These are phyloP conservation scores for Farysia itapuensis DNA, from an alignment of 1,284 basidiomycete genomes.

Conservation along the genomic window DNA sequence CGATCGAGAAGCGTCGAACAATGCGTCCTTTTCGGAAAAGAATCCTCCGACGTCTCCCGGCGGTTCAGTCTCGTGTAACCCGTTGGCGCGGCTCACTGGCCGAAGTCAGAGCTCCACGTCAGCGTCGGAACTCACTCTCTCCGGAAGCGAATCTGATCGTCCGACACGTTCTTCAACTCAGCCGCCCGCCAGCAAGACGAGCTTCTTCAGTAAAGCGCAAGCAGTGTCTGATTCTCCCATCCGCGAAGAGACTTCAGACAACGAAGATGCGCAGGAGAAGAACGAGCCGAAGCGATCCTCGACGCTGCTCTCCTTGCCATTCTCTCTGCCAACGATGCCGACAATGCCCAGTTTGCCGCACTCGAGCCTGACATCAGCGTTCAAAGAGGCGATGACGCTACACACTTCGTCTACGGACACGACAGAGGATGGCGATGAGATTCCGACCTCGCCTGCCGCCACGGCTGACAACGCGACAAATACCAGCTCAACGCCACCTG, in stretches of 20 bases:
- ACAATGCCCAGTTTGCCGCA: slow-evolving; percentile 1
- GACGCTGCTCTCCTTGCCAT: neutral
- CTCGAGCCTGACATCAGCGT: slow-evolving; percentile 7
- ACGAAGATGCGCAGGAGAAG: neutral
- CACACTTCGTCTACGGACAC: slow-evolving; percentile 9
- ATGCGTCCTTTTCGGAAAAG: neutral
- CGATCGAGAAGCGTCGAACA: slow-evolving; percentile 12
- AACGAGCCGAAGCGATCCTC: neutral
- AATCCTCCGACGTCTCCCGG: slow-evolving; percentile 7
- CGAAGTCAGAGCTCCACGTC: slow-evolving; percentile 2
- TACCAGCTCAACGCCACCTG: slow-evolving; percentile 1
- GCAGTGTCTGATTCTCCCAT: slow-evolving; percentile 8
- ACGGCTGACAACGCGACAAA: neutral
- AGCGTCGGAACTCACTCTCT: neutral
- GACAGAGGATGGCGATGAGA: slow-evolving; percentile 23
- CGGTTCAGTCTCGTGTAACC: slow-evolving; percentile 7
- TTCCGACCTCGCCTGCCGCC: neutral
- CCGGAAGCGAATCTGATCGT: neutral
- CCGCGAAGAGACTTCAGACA: neutral
- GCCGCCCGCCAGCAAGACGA: neutral
- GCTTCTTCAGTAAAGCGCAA: neutral
- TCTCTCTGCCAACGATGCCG: slow-evolving; percentile 5
- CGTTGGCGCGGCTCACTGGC: too few relatives aligned
- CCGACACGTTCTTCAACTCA: slow-evolving; percentile 7
- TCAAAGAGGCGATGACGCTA: slow-evolving; percentile 23